phyloP scores from a whole-genome alignment of 192 early-diverging fungal genomes.

The Fimicolochytrium jonesii region DNA sequence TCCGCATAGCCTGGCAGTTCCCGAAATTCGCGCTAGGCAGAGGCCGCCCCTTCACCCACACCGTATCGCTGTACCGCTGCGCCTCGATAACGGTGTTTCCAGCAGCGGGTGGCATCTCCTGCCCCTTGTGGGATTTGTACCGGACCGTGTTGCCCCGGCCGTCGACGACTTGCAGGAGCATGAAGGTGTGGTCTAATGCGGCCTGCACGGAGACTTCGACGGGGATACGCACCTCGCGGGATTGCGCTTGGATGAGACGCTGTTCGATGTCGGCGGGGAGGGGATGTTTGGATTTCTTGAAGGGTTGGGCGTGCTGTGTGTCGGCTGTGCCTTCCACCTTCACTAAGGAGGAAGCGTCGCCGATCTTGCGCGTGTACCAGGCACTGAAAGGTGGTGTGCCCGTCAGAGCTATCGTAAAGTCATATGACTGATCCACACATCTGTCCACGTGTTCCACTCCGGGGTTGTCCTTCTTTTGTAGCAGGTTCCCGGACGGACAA shows the following conservation, averaged over 20 bases:
- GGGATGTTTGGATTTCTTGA: not conserved
- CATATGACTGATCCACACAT: conserved; percentile 30
- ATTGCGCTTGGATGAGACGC: conserved; percentile 2
- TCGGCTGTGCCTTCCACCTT: conserved; percentile 3
- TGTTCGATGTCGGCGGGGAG: conserved; percentile 8
- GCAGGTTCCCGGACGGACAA: conserved; percentile 11
- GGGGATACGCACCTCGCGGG: not conserved
- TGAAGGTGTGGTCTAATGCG: conserved; percentile 24
- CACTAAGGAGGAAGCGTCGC: not conserved
- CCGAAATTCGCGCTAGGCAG: conserved; percentile 29
- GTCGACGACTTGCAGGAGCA: conserved; percentile 32
- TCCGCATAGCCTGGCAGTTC: conserved; percentile 24
- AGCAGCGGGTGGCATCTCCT: conserved; percentile 7
- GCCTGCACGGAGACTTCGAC: conserved; percentile 28
- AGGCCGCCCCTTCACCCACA: conserved; percentile 30
- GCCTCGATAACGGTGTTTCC: not conserved
- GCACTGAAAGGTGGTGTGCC: conserved; percentile 24
- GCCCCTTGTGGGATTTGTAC: not conserved
- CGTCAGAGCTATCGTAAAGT: conserved; percentile 8
- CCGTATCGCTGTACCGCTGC: not conserved
- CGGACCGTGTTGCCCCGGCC: conserved; percentile 40
- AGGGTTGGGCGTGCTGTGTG: not conserved
- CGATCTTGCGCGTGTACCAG: conserved; percentile 25
- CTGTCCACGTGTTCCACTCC: conserved; percentile 11
- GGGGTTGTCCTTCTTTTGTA: conserved; percentile 1